Percentiles rank a stretch among this genome's conserved stretches.
Conservation (phyloP, 768 basidiomycete species). For the Wakefieldia striispora region DNA sequence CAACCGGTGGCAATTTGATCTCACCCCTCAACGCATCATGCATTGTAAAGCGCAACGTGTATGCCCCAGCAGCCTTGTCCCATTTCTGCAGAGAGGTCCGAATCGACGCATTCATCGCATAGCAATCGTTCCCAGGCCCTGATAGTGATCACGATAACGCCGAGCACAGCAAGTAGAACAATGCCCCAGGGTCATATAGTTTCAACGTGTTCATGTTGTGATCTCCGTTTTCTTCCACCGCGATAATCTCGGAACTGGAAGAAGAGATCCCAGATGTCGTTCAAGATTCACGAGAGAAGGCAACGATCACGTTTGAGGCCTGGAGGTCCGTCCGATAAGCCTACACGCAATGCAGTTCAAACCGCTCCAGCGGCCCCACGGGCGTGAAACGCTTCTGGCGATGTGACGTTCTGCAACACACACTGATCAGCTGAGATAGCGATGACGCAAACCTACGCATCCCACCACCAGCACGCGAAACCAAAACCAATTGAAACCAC, state of each 20-base stretch:
- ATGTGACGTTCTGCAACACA: neutral
- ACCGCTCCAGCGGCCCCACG: no score
- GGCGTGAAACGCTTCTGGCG: no score
- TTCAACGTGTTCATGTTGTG: neutral
- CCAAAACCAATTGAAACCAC: no score
- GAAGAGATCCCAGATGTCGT: neutral
- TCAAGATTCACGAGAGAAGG: neutral
- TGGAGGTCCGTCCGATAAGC: slow-evolving; percentile 8
- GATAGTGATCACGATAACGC: neutral
- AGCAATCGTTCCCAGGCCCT: neutral
- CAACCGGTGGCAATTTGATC: slow-evolving; percentile 3
- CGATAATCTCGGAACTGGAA: neutral
- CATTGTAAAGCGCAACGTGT: neutral
- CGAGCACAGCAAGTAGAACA: no score
- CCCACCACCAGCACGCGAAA: no score
- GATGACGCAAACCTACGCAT: slow-evolving; percentile 1
- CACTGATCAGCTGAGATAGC: neutral
- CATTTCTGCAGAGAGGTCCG: no score
- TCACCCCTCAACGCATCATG: no score
- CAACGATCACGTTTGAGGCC: neutral
- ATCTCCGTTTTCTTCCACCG: neutral
- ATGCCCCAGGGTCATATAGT: no score
- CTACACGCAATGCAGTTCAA: neutral
- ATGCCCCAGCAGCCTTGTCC: neutral
- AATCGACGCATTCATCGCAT: neutral